Percentiles rank a stretch among this genome's conserved stretches.
These are phyloP conservation scores for Galerina sulciceps DNA, from an alignment of 768 basidiomycete genomes.

Conservation along the genomic window DNA sequence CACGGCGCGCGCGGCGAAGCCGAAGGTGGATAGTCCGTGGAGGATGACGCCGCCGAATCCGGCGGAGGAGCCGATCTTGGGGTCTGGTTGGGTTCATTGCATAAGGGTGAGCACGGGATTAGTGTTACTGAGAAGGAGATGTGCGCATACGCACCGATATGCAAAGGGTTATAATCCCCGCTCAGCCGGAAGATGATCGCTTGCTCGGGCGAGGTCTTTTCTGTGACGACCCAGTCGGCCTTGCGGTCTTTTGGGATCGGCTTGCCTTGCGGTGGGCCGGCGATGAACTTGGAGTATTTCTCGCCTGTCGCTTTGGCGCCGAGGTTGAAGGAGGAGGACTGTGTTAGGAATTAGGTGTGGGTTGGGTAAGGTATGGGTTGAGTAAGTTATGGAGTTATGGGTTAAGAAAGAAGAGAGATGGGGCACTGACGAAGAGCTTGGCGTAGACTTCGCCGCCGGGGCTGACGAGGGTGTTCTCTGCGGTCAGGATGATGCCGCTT, in stretches of 20 bases:
- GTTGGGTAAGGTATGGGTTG: neutral
- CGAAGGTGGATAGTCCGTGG: conserved; percentile 83
- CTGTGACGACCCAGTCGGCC: conserved; percentile 63
- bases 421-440: conserved; percentile 57
- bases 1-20: conserved; percentile 80
- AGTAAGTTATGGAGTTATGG: no score
- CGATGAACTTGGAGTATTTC: conserved; percentile 66
- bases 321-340: conserved; percentile 73
- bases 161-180: conserved; percentile 81
- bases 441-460: conserved; percentile 62
- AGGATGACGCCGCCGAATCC: conserved; percentile 88
- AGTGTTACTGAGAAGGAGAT: neutral
- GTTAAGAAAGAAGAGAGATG: no score
- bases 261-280: conserved; percentile 63
- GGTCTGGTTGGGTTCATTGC: conserved; percentile 50
- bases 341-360: neutral
- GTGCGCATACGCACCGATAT: conserved; percentile 64
- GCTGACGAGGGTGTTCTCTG: conserved; percentile 66
- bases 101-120: neutral
- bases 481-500: conserved; percentile 73
- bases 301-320: conserved; percentile 67
- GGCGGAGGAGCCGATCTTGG: conserved; percentile 66
- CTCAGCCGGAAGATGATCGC: conserved; percentile 74
- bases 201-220: conserved; percentile 68
- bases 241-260: conserved; percentile 62